These are phyloP conservation scores for Juncus effusus DNA, from an alignment of 176 grass and related monocot species.

Conservation along the genomic window DNA sequence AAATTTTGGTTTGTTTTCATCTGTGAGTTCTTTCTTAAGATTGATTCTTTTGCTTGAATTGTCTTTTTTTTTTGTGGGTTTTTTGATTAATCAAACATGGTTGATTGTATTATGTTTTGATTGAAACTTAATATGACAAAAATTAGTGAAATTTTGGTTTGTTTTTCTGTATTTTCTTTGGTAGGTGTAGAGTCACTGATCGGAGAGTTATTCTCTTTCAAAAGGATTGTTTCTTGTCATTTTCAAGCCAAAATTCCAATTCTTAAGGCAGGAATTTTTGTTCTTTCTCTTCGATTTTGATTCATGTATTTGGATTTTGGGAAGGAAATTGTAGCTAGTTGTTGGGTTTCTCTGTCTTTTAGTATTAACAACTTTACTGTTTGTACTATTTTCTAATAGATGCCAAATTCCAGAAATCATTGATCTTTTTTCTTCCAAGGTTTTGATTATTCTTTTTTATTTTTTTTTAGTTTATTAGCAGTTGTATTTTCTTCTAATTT, in stretches of 20 bases:
- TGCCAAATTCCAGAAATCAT: background rate
- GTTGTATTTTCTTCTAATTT: too few species aligned
- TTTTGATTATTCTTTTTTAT: too few species aligned
- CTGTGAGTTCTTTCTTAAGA: too few species aligned
- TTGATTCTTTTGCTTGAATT: background rate
- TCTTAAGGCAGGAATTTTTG: constrained; percentile 11
- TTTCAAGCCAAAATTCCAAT: background rate
- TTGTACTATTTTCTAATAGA: background rate
- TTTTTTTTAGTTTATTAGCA: too few species aligned
- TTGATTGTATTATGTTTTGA: background rate
- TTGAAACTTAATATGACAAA: background rate
- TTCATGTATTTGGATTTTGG: background rate
- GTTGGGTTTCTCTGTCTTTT: background rate
- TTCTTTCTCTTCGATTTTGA: background rate
- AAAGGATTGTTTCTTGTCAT: background rate
- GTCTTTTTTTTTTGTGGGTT: background rate
- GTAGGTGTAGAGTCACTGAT: constrained; percentile 12
- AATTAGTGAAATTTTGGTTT: background rate
- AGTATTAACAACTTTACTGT: too few species aligned
- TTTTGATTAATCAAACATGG: background rate
- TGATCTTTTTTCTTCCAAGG: constrained; percentile 7
- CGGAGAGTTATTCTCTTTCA: background rate
- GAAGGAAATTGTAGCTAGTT: too few species aligned
- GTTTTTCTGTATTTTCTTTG: background rate
- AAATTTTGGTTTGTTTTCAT: background rate